Evolutionary conservation across 2,329 filamentous ascomycete species (phyloP), one percentile per base, ranked within the genome.

Genomic region (Penicillium brasilianum): DNA sequence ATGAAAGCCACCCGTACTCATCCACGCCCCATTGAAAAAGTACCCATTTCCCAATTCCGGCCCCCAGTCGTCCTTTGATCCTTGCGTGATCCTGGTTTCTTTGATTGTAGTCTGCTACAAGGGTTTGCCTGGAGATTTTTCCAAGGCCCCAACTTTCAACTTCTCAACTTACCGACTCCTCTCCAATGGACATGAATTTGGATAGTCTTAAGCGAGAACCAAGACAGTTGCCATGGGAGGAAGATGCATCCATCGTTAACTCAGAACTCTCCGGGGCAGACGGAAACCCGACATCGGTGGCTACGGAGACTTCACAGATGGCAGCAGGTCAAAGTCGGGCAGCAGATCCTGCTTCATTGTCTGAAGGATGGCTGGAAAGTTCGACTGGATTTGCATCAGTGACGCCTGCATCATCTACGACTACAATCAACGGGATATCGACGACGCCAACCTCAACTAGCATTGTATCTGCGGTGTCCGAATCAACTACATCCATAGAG

Each of bases 1-100:
- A 39, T 52, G 50, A 52, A 37, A 39, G 50, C 50, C 50, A 28
- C 50, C 8, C 34, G 50, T 52, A 37, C 34, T 22, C 36, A 28
- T 34, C 46, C 32, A 52, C 18, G 18, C 36, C 50, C 36, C 50
- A 52, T 52, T 39, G 7, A 52, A 36, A 28, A 25, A 52, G 18
- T 16, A 32, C 18, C 11, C 50, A 28, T 36, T 25, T 52, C 32
- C 50, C 50, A 7, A 39, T 39, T 37, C 13, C 34, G 18, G 50
- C 34, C 50, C 50, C 34, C 34, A n/a, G 50, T 39, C 50, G 20
- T 25, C 50, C 50, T 52, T 52, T 39, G 50, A 11, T 39, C 50
- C 14, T 37, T 37, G 10, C 50, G 9, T 9, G 34, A 39, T 36
- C n/a, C 34, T 4, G 50, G 11, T 37, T 37, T 9, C 50, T 39